Evolutionary conservation across 768 basidiomycete genomes (phyloP).

Genomic region (Calvatia gigantea): DNA sequence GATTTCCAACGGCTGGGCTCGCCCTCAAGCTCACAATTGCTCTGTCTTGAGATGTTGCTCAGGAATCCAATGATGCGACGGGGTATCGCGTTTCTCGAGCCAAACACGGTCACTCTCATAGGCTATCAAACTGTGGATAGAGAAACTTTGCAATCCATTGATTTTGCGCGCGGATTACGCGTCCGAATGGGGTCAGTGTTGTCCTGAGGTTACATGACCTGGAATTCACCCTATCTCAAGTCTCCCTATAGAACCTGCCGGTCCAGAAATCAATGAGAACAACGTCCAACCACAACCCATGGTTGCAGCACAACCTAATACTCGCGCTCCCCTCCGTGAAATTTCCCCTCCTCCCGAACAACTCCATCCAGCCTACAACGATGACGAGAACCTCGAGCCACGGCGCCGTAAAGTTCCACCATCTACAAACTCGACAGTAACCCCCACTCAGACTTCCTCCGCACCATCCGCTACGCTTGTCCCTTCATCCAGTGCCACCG

Average conservation of each 20-base stretch:
- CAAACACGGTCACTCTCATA: slow-evolving; percentile 54
- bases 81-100: slow-evolving; percentile 78
- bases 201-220: not conserved
- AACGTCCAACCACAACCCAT: slow-evolving; percentile 6
- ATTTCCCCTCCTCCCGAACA: slow-evolving; percentile 32
- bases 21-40: not conserved
- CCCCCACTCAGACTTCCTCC: slow-evolving; percentile 3
- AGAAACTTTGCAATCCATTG: slow-evolving; percentile 49
- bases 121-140: slow-evolving; percentile 65
- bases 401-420: slow-evolving; percentile 33
- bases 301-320: slow-evolving; percentile 7
- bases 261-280: slow-evolving; percentile 19
- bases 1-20: too few species aligned
- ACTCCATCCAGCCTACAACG: slow-evolving; percentile 22
- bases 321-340: slow-evolving; percentile 36
- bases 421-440: slow-evolving; percentile 1
- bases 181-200: slow-evolving; percentile 64
- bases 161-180: slow-evolving; percentile 62
- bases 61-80: slow-evolving; percentile 64
- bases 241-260: slow-evolving; percentile 12
- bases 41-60: slow-evolving; percentile 55
- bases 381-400: slow-evolving; percentile 37
- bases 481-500: slow-evolving; percentile 14
- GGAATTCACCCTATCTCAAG: not conserved
- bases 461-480: slow-evolving; percentile 16